A percentile compares a stretch with the other conserved stretches of the same genome.
Evolutionary conservation across 805 yeast species (phyloP).

Genomic region (Myxozyma neotropica): DNA sequence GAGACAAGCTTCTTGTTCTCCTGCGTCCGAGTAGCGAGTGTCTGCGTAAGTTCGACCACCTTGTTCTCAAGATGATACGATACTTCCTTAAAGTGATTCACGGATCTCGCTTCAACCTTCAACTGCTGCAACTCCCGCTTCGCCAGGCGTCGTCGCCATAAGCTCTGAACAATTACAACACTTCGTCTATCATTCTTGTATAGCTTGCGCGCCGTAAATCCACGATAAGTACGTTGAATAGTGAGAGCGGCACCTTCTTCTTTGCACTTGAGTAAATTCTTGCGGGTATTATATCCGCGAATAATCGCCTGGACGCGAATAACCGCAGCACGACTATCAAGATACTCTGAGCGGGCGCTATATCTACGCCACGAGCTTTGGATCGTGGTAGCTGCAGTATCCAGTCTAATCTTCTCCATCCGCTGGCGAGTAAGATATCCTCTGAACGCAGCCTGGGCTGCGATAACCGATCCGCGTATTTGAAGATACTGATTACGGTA

Average conservation of each 20-base stretch:
- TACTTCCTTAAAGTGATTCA: constrained; percentile 84
- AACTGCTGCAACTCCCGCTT: constrained; percentile 60
- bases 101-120: constrained; percentile 89
- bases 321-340: constrained; percentile 56
- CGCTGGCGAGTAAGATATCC: constrained; percentile 64
- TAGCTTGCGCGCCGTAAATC: constrained; percentile 60
- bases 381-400: constrained; percentile 64
- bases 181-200: constrained; percentile 54
- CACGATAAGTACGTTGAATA: constrained; percentile 76
- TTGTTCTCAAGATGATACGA: constrained; percentile 93
- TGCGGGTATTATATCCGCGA: constrained; percentile 56
- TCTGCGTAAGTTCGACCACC: constrained; percentile 93
- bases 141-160: constrained; percentile 77
- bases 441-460: constrained; percentile 62
- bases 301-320: constrained; percentile 59
- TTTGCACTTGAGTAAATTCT: constrained; percentile 52
- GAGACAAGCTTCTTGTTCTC: constrained; percentile 74
- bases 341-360: constrained; percentile 54
- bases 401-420: constrained; percentile 53
- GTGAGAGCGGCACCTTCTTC: constrained; percentile 64
- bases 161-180: constrained; percentile 73
- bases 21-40: constrained; percentile 72
- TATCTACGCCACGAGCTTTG: constrained; percentile 61
- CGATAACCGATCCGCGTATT: constrained; percentile 55
- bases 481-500: constrained; percentile 64